Percentiles rank a stretch among this genome's conserved stretches.
phyloP scores from a whole-genome alignment of 2,329 filamentous ascomycete genomes.

The Pseudocercospora macadamiae region DNA sequence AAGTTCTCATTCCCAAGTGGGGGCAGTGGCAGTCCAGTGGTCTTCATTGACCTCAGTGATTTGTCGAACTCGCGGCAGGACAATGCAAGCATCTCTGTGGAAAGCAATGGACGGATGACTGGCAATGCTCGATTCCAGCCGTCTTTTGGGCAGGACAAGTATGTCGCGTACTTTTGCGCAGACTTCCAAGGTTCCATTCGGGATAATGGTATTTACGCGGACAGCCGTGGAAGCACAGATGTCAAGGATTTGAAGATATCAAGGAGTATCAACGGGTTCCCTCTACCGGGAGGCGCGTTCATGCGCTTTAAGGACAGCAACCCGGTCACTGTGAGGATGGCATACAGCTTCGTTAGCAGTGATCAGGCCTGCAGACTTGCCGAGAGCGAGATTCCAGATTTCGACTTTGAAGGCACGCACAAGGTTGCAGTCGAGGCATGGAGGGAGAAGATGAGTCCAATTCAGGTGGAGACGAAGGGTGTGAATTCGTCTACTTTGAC shows the following conservation, averaged over 20 bases:
- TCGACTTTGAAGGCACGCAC: constrained; percentile 61
- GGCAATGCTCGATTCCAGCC: constrained; percentile 62
- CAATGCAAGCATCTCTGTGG: constrained; percentile 57
- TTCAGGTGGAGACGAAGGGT: constrained; percentile 42
- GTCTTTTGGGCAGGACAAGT: constrained; percentile 63
- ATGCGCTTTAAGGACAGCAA: constrained; percentile 49
- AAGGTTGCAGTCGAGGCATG: constrained; percentile 44
- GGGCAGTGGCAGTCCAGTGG: constrained; percentile 50
- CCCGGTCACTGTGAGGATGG: constrained; percentile 58
- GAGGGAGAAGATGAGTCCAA: constrained; percentile 44
- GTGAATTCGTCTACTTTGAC: constrained; percentile 34
- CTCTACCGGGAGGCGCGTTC: constrained; percentile 44
- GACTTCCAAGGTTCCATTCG: constrained; percentile 60
- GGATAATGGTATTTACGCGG: constrained; percentile 53
- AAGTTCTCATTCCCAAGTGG: constrained; percentile 57
- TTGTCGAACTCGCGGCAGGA: constrained; percentile 58
- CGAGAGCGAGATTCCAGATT: constrained; percentile 61
- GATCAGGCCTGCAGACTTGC: constrained; percentile 63
- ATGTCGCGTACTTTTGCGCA: constrained; percentile 62
- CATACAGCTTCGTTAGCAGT: constrained; percentile 67
- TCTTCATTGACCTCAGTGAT: constrained; percentile 64
- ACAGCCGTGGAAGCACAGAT: constrained; percentile 52
- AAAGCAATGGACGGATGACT: constrained; percentile 57
- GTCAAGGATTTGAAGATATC: constrained; percentile 42
- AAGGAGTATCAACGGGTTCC: constrained; percentile 43